Conservation (phyloP, 2,329 filamentous ascomycete genomes). For the Colletotrichum cordylinicola region DNA sequence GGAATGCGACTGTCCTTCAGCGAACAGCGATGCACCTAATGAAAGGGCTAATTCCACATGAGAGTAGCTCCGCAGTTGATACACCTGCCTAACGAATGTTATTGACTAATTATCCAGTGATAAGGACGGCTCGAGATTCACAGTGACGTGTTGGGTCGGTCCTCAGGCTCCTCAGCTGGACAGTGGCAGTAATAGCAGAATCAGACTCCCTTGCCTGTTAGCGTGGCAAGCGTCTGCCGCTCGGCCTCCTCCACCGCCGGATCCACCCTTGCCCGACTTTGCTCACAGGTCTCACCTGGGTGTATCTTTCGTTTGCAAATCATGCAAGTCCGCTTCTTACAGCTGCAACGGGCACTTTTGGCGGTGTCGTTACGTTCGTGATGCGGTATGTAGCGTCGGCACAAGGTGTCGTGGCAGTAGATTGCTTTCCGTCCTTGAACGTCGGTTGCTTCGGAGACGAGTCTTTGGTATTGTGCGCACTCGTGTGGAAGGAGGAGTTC, state of each 20-base stretch:
- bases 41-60: too few relatives aligned
- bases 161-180: background rate
- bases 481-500: background rate
- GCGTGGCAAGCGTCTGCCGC: background rate
- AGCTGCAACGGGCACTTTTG: background rate
- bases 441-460: background rate
- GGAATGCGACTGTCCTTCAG: background rate
- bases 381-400: background rate
- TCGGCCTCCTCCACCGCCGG: background rate
- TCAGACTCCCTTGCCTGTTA: background rate
- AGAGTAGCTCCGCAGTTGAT: too few relatives aligned
- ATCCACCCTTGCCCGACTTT: background rate
- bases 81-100: too few relatives aligned
- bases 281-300: background rate
- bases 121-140: background rate
- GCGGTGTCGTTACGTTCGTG: background rate
- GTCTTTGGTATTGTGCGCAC: background rate
- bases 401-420: background rate
- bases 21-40: too few relatives aligned
- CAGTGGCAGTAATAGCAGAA: background rate
- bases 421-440: background rate
- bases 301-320: background rate
- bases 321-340: background rate
- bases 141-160: accelerated
- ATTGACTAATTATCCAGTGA: too few relatives aligned